phyloP scores from a whole-genome alignment of 1,139 yeast species.

The Suhomyces atakaporum region DNA sequence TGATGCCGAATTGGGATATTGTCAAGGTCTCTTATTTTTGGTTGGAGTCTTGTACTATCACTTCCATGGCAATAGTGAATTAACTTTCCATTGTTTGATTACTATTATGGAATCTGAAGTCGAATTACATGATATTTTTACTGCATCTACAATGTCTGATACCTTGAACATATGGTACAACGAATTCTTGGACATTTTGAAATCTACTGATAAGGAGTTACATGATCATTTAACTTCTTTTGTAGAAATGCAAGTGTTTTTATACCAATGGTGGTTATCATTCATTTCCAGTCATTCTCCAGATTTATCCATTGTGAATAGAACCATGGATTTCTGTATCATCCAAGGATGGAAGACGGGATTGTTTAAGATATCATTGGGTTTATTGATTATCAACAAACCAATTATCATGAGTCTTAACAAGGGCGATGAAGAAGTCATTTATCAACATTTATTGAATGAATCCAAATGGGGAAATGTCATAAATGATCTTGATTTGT shows the following conservation, averaged over 20 bases:
- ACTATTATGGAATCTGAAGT: slow-evolving; percentile 64
- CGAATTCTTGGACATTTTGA: slow-evolving; percentile 53
- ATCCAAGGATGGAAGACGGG: slow-evolving; percentile 70
- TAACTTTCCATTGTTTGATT: slow-evolving; percentile 58
- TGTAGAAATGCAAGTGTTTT: slow-evolving; percentile 47
- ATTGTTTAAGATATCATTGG: slow-evolving; percentile 59
- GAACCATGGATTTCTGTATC: slow-evolving; percentile 57
- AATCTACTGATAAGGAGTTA: slow-evolving; percentile 43
- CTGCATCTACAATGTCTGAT: slow-evolving; percentile 53
- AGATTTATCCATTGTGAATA: slow-evolving; percentile 49
- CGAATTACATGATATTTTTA: slow-evolving; percentile 58
- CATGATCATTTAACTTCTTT: slow-evolving; percentile 45
- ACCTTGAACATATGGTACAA: slow-evolving; percentile 56
- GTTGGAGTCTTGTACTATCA: slow-evolving; percentile 63
- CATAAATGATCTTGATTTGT: slow-evolving; percentile 47
- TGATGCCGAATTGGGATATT: slow-evolving; percentile 69
- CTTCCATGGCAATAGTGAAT: slow-evolving; percentile 46
- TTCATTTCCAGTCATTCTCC: slow-evolving; percentile 66
- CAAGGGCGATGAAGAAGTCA: slow-evolving; percentile 57
- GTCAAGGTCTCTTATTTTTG: slow-evolving; percentile 68
- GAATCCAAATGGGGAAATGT: slow-evolving; percentile 56
- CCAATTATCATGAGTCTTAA: slow-evolving; percentile 51
- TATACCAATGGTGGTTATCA: slow-evolving; percentile 69
- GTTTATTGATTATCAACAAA: slow-evolving; percentile 54
- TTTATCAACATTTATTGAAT: slow-evolving; percentile 61